Evolutionary conservation across 2,329 filamentous ascomycete species (phyloP), one percentile per base, ranked within the genome.

Genomic region (Alternaria tenuissima): DNA sequence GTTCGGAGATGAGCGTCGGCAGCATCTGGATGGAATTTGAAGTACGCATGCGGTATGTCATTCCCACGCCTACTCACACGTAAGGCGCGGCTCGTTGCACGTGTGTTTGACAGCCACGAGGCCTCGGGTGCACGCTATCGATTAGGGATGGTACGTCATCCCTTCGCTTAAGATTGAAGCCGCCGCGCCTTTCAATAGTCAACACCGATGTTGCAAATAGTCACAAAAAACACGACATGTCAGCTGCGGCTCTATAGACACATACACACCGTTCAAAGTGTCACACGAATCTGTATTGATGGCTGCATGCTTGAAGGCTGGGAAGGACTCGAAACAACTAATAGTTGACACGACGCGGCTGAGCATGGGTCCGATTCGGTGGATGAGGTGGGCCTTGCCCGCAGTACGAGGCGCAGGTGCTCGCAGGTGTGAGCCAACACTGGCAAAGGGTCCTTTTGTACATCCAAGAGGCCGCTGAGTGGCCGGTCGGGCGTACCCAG

Each of bases 401-500:
- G 59, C 59, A 55, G 42, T 39, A 44, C 28, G 65, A 64, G 63
- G 63, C 63, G 59, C 65, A 66, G 61, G 62, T 49, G 46, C 32
- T 36, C 20, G 32, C 46, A 49, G 20, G 52, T 52, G 58, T 48
- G 41, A 57, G 52, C 52, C 46, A 39, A 43, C 46, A 38, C 28
- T 20, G 38, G 55, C 38, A 46, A 56, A 62, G 39, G 52, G 54
- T 56, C 52, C 26, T 43, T 18, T 48, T 42, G n/a, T 12, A 34
- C n/a, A 34, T 38, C 12, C 30, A 57, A 47, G 38, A 46, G 38
- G 52, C 51, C 54, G 20, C 57, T 39, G 34, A 52, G 38, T 38
- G 49, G 38, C 28, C 38, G 55, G 43, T 34, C 39, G 51, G 55
- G 30, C 59, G 16, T 46, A 30, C 36, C 38, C 55, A 41, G 30